A percentile compares a stretch with the other conserved stretches of the same genome.
Conservation (phyloP, 140 eudicot species). For the Oenanthe javanica region DNA sequence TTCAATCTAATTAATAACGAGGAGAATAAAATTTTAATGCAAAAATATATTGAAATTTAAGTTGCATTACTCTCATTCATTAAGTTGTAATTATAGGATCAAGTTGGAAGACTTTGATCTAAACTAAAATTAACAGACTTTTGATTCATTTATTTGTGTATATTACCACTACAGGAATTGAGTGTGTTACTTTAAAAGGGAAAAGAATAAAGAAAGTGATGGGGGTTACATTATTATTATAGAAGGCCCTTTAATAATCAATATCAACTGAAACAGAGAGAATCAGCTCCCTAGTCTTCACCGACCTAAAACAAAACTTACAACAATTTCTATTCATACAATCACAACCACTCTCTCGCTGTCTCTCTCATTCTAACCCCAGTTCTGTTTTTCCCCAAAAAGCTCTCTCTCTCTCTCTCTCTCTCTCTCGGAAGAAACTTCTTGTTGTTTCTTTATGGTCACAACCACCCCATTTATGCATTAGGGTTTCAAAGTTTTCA, state of each 20-base stretch:
- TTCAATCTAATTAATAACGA: too few species aligned
- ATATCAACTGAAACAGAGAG: not conserved
- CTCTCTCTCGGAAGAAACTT: not conserved
- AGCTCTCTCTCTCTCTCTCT: conserved; percentile 13
- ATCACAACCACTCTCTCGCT: not conserved
- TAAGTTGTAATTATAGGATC: too few species aligned
- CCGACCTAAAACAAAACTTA: not conserved
- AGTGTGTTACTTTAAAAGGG: too few species aligned
- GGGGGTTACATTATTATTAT: too few species aligned
- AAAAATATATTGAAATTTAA: too few species aligned
- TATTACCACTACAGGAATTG: too few species aligned
- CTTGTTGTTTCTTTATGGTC: conserved; percentile 10
- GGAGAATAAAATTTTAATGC: too few species aligned
- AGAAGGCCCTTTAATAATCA: not conserved
- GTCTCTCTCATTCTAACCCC: conserved; percentile 26
- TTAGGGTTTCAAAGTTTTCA: conserved; percentile 29
- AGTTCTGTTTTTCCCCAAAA: conserved; percentile 14
- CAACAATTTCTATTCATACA: not conserved
- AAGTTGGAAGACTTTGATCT: too few species aligned
- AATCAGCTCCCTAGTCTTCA: conserved; percentile 1
- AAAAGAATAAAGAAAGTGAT: too few species aligned
- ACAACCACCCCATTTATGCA: not conserved
- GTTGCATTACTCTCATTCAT: too few species aligned
- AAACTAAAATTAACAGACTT: too few species aligned
- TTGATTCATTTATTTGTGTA: too few species aligned